Base-by-base conservation (phyloP, 1,284 basidiomycete species). In the Chalciporus sp. region DNA sequence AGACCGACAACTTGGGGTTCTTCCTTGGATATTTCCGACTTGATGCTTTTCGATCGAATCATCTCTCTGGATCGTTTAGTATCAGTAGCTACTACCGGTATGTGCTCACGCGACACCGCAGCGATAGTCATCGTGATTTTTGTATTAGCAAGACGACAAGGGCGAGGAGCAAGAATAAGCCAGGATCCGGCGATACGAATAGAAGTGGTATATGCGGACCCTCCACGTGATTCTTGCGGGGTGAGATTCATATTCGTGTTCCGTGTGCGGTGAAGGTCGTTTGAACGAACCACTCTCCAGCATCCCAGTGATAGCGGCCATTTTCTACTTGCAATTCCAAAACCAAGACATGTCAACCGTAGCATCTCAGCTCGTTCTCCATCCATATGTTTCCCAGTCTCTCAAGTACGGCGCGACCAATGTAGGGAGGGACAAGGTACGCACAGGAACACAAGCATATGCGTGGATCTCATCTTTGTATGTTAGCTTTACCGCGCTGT, bases 371-470 rank as follows among this genome's bases (percentile, higher is more conserved):
- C 67, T 95, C 60, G 78, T 97, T 57, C 81, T 97, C 40, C 93
- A 96, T 65, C 95, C 95, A 10, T 75, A 82, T 12, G 78, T 94
- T 44, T 88, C 88, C 42, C 84, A 90, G 63, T 75, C 83, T 17
- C 75, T 97, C 66, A 92, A 89, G 67, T 83, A 92, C 42, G 82
- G 88, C 43, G 81, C 81, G 41, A 94, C 92, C 1, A 95, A 92
- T 14, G 71, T 91, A 42, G 95, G 94, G 8, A 80, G 95, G 46
- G 95, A 97, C 79, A 98, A 97, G 85, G 90, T 85, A 59, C 60
- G 72, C 44, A 47, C 44, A 8, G 27, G 11, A 41, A 28, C 17
- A 17, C n/a, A 16, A 17, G n/a, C 35, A 17, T 37, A 27, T 33
- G 29, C 44, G 31, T 45, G 29, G 42, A 33, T 49, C 20, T 20